These are phyloP conservation scores for Penicillium steckii DNA, from an alignment of 495 filamentous ascomycete species.

Conservation along the genomic window DNA sequence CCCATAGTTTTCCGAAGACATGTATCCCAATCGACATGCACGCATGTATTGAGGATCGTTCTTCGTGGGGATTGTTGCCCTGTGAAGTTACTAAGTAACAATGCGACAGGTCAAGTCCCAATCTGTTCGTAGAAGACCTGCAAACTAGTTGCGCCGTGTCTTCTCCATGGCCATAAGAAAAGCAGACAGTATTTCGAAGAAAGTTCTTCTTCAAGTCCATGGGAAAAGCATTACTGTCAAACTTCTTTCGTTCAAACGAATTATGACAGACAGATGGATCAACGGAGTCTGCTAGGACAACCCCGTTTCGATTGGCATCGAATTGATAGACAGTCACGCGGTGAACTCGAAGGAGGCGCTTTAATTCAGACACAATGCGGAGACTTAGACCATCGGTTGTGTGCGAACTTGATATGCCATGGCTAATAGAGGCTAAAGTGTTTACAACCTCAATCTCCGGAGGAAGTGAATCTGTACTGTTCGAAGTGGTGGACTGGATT, in stretches of 20 bases:
- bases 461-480: constrained; percentile 18
- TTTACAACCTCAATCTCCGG: constrained; percentile 75
- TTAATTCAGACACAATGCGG: constrained; percentile 41
- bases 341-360: constrained; percentile 79
- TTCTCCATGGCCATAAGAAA: constrained; percentile 16
- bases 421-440: constrained; percentile 81
- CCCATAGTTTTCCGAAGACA: constrained; percentile 83
- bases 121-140: constrained; percentile 65
- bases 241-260: constrained; percentile 77
- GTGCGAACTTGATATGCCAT: constrained; percentile 68
- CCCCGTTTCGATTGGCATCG: constrained; percentile 72
- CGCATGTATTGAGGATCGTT: constrained; percentile 69
- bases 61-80: constrained; percentile 69
- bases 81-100: constrained; percentile 81
- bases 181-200: constrained; percentile 47
- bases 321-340: constrained; percentile 90
- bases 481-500: constrained; percentile 13
- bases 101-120: constrained; percentile 68
- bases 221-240: constrained; percentile 79
- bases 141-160: constrained; percentile 68
- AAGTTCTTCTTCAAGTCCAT: constrained; percentile 73
- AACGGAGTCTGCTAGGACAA: constrained; percentile 78
- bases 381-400: constrained; percentile 50
- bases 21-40: constrained; percentile 92
- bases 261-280: constrained; percentile 69